These are phyloP conservation scores for Dictyostelium intermedium DNA, from an alignment of 78 protist genomes.

Conservation along the genomic window DNA sequence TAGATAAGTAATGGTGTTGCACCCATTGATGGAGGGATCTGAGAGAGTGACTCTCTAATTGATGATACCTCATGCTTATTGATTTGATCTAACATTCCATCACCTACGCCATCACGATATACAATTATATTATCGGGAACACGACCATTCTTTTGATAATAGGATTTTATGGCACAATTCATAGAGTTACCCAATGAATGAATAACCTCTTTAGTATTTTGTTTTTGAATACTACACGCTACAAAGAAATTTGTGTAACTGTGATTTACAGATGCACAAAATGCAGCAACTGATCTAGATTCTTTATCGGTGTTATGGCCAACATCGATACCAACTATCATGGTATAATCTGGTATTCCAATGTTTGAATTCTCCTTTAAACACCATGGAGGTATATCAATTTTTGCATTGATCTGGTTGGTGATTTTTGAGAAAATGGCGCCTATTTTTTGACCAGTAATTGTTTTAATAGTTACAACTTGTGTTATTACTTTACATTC, in stretches of 20 bases:
- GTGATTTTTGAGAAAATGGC: not conserved
- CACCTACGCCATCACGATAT: conserved; percentile 86
- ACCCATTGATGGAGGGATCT: not conserved
- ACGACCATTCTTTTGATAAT: conserved; percentile 8
- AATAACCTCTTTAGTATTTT: conserved; percentile 29
- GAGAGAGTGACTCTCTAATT: not conserved
- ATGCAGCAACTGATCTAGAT: conserved; percentile 44
- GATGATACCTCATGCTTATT: not conserved
- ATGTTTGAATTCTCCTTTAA: not conserved
- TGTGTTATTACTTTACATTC: conserved; percentile 17
- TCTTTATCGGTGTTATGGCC: conserved; percentile 43
- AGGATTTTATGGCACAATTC: not conserved
- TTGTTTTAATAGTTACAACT: not conserved
- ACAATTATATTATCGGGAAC: conserved; percentile 69
- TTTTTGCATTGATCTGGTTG: conserved; percentile 9
- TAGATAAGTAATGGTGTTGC: conserved; percentile 2
- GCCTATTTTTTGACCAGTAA: not conserved
- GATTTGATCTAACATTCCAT: conserved; percentile 66
- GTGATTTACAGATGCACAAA: not conserved
- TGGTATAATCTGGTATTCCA: conserved; percentile 6
- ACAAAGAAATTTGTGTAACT: not conserved
- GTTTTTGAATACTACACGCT: conserved; percentile 12
- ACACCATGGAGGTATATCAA: conserved; percentile 43
- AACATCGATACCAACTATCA: conserved; percentile 76
- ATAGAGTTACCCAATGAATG: not conserved